Evolutionary conservation across 805 yeast genomes (phyloP).

Genomic region (Barnettozyma wickerhamii): DNA sequence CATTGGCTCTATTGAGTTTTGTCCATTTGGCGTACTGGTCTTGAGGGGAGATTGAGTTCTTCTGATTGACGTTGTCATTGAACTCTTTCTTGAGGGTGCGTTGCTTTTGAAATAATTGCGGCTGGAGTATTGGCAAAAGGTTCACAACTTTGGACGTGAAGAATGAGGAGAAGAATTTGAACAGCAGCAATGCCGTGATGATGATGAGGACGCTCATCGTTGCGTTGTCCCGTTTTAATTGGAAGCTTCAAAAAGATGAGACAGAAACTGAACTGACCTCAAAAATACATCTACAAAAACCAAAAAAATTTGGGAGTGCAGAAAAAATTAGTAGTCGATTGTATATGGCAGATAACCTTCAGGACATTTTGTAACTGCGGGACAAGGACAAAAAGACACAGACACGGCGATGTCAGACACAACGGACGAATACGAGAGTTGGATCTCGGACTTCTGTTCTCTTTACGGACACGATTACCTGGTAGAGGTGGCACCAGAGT

Average conservation of each 20-base stretch:
- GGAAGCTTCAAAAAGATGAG: no score
- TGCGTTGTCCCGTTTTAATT: constrained; percentile 1
- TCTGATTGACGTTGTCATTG: constrained; percentile 42
- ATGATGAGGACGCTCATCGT: neutral
- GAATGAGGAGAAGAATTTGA: constrained; percentile 34
- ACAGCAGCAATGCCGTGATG: constrained; percentile 8
- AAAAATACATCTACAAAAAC: no score
- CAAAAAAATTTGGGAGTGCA: no score
- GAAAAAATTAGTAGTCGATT: no score
- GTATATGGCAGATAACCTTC: no score
- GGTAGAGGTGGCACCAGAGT: constrained; percentile 87
- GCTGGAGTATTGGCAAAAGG: constrained; percentile 31
- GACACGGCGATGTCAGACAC: constrained; percentile 16
- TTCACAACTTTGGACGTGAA: constrained; percentile 24
- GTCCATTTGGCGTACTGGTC: constrained; percentile 97
- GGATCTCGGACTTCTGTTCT: constrained; percentile 52
- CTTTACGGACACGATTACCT: constrained; percentile 73
- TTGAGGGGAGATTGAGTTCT: constrained; percentile 71
- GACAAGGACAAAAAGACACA: neutral
- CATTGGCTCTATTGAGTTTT: constrained; percentile 66
- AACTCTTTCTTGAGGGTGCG: constrained; percentile 39
- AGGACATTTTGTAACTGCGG: no score
- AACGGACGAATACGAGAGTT: constrained; percentile 45
- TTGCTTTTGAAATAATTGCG: constrained; percentile 20
- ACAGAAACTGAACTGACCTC: no score